A percentile compares a stretch with the other conserved stretches of the same genome.
Evolutionary conservation across 176 grass and related monocot genomes (phyloP).

Genomic region (Eremochloa ophiuroides): DNA sequence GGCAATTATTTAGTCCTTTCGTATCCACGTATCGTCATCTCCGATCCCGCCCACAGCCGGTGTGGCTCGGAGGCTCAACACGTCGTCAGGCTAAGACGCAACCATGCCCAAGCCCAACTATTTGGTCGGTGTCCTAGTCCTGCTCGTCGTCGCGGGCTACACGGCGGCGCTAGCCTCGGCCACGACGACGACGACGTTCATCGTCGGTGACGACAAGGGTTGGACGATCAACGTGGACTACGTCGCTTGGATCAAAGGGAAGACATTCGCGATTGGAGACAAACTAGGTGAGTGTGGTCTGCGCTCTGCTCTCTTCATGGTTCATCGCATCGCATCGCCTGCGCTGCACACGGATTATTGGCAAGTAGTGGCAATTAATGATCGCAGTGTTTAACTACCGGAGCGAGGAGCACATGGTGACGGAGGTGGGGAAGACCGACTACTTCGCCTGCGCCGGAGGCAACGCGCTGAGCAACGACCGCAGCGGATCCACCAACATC

Average conservation of each 20-base stretch:
- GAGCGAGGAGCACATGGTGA: slow-evolving; percentile 52
- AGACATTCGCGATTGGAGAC: slow-evolving; percentile 48
- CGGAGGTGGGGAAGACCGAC: slow-evolving; percentile 49
- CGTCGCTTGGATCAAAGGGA: slow-evolving; percentile 41
- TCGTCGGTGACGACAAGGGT: slow-evolving; percentile 50
- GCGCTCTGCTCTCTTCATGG: neutral
- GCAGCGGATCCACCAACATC: slow-evolving; percentile 41
- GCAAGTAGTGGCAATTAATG: neutral
- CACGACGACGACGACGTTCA: slow-evolving; percentile 39
- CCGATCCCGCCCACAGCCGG: neutral
- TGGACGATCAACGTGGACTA: slow-evolving; percentile 59
- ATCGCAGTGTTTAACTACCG: slow-evolving; percentile 61
- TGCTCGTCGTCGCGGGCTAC: slow-evolving; percentile 28
- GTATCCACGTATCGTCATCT: neutral
- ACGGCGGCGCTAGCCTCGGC: slow-evolving; percentile 22
- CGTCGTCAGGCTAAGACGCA: neutral
- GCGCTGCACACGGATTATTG: neutral
- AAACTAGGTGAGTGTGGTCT: slow-evolving; percentile 37
- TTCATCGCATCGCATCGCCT: neutral
- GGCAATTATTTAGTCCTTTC: neutral
- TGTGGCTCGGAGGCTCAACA: neutral
- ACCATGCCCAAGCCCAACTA: slow-evolving; percentile 8
- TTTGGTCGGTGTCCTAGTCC: neutral
- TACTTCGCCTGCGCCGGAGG: slow-evolving; percentile 57
- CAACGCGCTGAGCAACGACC: slow-evolving; percentile 47